Evolutionary conservation across 192 early-diverging fungal species (phyloP), one percentile per base, ranked within the genome.

Genomic region (Spizellomyces sp.): DNA sequence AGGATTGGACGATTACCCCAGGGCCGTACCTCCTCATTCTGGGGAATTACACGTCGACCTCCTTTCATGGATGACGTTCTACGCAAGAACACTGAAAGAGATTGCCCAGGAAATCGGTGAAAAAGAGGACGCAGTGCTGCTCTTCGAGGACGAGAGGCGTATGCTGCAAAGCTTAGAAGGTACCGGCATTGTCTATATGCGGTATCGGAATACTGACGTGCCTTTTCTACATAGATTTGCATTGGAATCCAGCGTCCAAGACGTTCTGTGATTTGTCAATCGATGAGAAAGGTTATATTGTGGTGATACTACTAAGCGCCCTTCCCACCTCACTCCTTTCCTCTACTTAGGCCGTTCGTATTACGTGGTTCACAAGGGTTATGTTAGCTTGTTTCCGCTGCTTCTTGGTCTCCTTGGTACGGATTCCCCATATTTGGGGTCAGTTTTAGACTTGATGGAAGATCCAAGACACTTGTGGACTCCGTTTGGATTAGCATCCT

Each of bases 1-100:
- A 83, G 86, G 95, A 7, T 75, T 98, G 45, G 96, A 98, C 80
- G 96, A 98, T 75, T 98, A 96, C 69, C 96, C 96, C 22, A 85
- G 96, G 45, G 88, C 92, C 0, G 70, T 75, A 6, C 86, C 85
- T 21, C 92, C 95, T 5, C 84, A 88, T 76, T 65, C 82, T 27
- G 87, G 86, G 17, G 93, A 94, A 69, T 78, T 90, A 70, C 96
- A 90, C 77, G 80, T 93, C 6, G 94, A 95, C 74, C 69, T 95
- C 14, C 71, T 90, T 0, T 90, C 87, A 2, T 95, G 94, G 94
- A 86, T 94, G 66, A 88, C 82, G 19, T 90, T 84, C 52, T 79
- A 77, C 66, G 73, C 82, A 8, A 70, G 77, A 58, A 68, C 79
- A 27, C 78, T 95, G 14, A 81, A 80, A 62, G 75, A 72, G 12